phyloP scores from a whole-genome alignment of 805 yeast species.

The Helenozyma rhizophorensis region DNA sequence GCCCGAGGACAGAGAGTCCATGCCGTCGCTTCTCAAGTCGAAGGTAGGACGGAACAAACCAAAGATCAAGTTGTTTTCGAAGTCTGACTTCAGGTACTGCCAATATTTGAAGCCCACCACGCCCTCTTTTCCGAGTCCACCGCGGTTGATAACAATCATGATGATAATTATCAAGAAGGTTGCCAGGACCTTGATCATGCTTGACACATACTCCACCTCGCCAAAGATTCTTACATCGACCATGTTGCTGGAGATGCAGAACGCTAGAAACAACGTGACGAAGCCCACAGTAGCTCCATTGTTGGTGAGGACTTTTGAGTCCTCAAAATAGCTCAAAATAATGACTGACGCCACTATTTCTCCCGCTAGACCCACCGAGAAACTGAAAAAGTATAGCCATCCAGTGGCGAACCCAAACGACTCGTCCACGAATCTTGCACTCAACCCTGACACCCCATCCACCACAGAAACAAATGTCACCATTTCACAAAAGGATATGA shows the following conservation, averaged over 20 bases:
- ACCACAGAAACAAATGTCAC: constrained; percentile 75
- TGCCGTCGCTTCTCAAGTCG: constrained; percentile 58
- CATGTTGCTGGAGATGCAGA: constrained; percentile 51
- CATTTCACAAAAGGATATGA: constrained; percentile 77
- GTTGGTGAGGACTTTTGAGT: constrained; percentile 46
- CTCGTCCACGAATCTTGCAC: constrained; percentile 72
- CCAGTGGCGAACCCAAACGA: constrained; percentile 75
- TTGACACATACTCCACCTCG: constrained; percentile 63
- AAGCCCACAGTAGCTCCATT: constrained; percentile 51
- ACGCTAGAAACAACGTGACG: constrained; percentile 52
- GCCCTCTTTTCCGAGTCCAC: constrained; percentile 39
- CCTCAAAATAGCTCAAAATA: constrained; percentile 64
- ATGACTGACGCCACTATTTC: constrained; percentile 79
- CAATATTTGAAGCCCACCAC: constrained; percentile 68
- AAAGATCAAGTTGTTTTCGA: constrained; percentile 45
- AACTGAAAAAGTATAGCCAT: constrained; percentile 69
- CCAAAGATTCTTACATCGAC: constrained; percentile 72
- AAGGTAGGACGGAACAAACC: constrained; percentile 75
- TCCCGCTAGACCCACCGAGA: constrained; percentile 68
- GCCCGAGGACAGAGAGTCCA: constrained; percentile 46
- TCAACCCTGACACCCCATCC: constrained; percentile 72
- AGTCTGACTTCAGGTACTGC: constrained; percentile 50
- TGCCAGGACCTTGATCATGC: constrained; percentile 52
- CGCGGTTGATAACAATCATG: constrained; percentile 62
- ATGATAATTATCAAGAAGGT: constrained; percentile 52